Evolutionary conservation across 805 yeast genomes (phyloP), one percentile per base, ranked within the genome.

Genomic region (Komagataella populi): DNA sequence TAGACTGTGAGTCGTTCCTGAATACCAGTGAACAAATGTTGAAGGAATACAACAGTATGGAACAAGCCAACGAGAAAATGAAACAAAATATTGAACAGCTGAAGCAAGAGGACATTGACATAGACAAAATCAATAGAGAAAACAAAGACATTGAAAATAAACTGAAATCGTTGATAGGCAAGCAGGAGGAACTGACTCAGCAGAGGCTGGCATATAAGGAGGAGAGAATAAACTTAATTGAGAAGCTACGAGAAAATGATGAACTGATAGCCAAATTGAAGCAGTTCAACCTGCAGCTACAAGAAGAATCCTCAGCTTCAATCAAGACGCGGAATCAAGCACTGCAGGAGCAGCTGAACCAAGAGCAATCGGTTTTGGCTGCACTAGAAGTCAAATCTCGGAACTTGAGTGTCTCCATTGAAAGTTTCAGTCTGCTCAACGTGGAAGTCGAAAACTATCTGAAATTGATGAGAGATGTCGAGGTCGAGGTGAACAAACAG

Each of bases 131-230:
- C 23, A 52, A 3, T 48, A 50, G 22, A 10, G 48, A 49, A 23
- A 49, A 49, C 30, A 23, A 30, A 23, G 49, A 77, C 50, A 66
- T 84, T 4, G 95, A 84, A 59, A 64, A 68, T 18, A 83, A 85
- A 58, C 68, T 87, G 55, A 75, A 80, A 55, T 70, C 72, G 55
- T 69, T 85, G 53, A 83, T 82, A 54, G 73, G 70, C 48, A 63
- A 74, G 2, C 93, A 87, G 61, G 87, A 85, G 59, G 63, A 71
- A 10, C 66, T 85, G 48, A 74, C 83, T 0, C 59, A 67, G 10
- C 88, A 83, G 55, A 87, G 84, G 60, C 70, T 73, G 22, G 74
- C 72, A 47, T 86, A 86, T 64, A 83, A 80, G 63, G 66, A 72
- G 16, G 81, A 81, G 49, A 87, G 86, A 61, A 66, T 70, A n/a